Percentiles rank a stretch among this genome's conserved stretches.
These are phyloP conservation scores for Rhytidiadelphus loreus DNA, from an alignment of 225 moss, liverwort and hornwort species.

Conservation along the genomic window DNA sequence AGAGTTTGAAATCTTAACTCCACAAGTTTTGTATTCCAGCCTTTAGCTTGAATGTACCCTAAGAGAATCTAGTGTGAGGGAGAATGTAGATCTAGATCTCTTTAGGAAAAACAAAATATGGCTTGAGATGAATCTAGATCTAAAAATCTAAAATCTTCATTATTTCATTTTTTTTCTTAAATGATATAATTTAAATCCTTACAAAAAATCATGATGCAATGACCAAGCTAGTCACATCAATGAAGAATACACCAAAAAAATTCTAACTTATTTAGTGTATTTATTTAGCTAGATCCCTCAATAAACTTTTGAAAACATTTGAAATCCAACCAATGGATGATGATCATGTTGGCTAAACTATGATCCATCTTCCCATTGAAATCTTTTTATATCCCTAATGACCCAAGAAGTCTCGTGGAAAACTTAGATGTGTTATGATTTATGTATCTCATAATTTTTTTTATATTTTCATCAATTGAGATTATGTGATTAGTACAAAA, in stretches of 20 bases:
- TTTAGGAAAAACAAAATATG: background rate
- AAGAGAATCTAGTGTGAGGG: fast-evolving
- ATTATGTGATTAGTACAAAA: background rate
- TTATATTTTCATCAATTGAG: background rate
- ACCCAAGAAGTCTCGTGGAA: fast-evolving
- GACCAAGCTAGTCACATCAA: background rate
- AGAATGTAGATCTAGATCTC: background rate
- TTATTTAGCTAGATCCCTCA: fast-evolving
- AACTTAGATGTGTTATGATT: background rate
- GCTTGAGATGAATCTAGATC: background rate
- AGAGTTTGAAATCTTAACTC: background rate
- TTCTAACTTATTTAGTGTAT: background rate
- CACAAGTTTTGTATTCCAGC: background rate
- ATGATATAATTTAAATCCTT: background rate
- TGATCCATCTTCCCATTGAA: background rate
- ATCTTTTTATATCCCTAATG: background rate
- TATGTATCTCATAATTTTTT: background rate
- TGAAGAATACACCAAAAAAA: background rate
- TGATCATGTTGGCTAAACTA: background rate
- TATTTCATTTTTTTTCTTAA: background rate
- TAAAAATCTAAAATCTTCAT: background rate
- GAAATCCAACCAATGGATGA: background rate
- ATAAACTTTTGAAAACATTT: background rate
- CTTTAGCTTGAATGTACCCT: background rate
- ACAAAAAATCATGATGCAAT: background rate